These are phyloP conservation scores for Penicillium sp. DNA, from an alignment of 2,329 filamentous ascomycete genomes.

Conservation along the genomic window DNA sequence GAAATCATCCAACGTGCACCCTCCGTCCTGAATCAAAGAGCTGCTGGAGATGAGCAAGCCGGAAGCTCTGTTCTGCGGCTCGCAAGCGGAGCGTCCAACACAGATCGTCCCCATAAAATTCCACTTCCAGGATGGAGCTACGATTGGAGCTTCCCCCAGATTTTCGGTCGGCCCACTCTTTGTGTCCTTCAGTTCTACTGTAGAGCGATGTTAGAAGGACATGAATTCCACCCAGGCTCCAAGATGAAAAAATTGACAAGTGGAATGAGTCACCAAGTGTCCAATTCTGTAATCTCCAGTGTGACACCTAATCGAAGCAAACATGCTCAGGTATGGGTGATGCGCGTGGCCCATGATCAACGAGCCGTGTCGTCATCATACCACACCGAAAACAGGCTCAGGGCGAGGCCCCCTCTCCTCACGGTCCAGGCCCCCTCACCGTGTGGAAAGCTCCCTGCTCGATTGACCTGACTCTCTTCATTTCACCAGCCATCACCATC, in stretches of 20 bases:
- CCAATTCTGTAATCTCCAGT: too few relatives aligned
- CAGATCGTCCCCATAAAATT: background rate
- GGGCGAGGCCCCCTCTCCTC: background rate
- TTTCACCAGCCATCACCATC: background rate
- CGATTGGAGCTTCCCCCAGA: conserved; percentile 10
- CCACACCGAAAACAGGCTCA: conserved; percentile 11
- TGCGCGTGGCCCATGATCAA: too few relatives aligned
- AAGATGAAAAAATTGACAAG: too few relatives aligned
- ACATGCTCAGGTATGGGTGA: background rate
- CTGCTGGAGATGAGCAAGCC: too few relatives aligned
- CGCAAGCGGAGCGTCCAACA: too few relatives aligned
- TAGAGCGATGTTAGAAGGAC: too few relatives aligned
- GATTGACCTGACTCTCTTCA: background rate
- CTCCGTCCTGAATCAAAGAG: too few relatives aligned
- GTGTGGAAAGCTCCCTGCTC: background rate
- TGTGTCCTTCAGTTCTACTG: background rate
- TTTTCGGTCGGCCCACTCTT: background rate
- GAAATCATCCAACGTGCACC: too few relatives aligned
- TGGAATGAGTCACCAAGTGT: too few relatives aligned
- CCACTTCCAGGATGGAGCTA: background rate
- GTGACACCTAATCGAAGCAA: background rate
- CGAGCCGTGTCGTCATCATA: conserved; percentile 11
- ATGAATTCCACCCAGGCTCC: too few relatives aligned
- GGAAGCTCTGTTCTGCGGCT: too few relatives aligned
- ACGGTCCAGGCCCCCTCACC: background rate